phyloP scores from a whole-genome alignment of 2,329 filamentous ascomycete genomes.

The Pseudogymnoascus sp. region DNA sequence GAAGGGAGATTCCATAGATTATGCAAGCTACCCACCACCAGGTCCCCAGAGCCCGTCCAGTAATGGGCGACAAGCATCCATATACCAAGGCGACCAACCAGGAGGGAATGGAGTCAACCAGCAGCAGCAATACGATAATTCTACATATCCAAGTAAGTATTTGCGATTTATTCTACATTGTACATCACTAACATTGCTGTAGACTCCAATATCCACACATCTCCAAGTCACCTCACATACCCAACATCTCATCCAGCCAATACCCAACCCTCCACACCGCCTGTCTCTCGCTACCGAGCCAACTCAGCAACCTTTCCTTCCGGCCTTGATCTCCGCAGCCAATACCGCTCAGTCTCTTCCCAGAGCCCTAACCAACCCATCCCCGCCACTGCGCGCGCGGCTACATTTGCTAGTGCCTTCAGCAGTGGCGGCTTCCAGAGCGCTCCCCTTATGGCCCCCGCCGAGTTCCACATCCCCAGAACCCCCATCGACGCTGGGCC shows the following conservation, averaged over 20 bases:
- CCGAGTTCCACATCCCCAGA: constrained; percentile 45
- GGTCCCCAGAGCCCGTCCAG: constrained; percentile 42
- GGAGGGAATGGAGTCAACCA: constrained; percentile 35
- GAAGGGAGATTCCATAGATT: constrained; percentile 56
- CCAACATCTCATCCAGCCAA: constrained; percentile 35
- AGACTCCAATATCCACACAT: constrained; percentile 42
- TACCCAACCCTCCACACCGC: constrained; percentile 36
- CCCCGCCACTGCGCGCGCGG: constrained; percentile 30
- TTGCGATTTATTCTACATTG: constrained; percentile 14
- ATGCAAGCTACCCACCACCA: constrained; percentile 40
- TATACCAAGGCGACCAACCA: constrained; percentile 47
- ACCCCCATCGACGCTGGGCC: constrained; percentile 35
- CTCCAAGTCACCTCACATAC: constrained; percentile 46
- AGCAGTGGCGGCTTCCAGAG: constrained; percentile 47
- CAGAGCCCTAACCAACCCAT: constrained; percentile 15
- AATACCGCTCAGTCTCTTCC: constrained; percentile 36
- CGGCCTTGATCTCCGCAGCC: constrained; percentile 39
- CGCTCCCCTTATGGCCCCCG: constrained; percentile 47
- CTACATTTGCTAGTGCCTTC: constrained; percentile 37
- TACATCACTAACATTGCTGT: constrained; percentile 18
- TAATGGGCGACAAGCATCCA: constrained; percentile 40
- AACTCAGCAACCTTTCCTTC: constrained; percentile 42
- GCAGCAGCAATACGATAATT: constrained; percentile 42
- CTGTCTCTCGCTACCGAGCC: constrained; percentile 42
- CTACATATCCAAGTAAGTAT: constrained; percentile 46